Evolutionary conservation across 2,329 filamentous ascomycete genomes (phyloP).

Genomic region (Ceratocystis cubensis): DNA sequence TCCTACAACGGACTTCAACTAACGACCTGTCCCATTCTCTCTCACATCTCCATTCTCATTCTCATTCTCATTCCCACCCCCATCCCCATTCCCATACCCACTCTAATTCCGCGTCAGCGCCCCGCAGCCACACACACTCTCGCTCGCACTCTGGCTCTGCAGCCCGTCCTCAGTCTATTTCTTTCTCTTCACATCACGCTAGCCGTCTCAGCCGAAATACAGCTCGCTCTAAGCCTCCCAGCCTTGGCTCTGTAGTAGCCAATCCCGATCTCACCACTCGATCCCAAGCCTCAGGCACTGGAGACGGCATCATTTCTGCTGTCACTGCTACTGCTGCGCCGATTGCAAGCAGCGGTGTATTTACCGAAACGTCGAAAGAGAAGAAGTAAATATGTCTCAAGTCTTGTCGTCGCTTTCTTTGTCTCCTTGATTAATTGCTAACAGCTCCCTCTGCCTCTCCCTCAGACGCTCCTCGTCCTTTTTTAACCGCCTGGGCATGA

Average conservation of each 20-base stretch:
- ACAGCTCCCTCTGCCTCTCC: neutral
- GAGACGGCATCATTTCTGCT: neutral
- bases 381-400: neutral
- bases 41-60: neutral
- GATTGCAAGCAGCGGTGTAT: neutral
- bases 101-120: neutral
- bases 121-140: neutral
- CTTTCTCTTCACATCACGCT: neutral
- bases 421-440: neutral
- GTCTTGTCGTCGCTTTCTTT: neutral
- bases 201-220: neutral
- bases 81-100: neutral
- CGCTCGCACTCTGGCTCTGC: neutral
- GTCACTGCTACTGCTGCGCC: neutral
- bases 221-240: neutral
- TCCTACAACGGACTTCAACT: slow-evolving; percentile 13
- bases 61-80: neutral
- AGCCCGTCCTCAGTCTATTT: neutral
- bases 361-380: slow-evolving; percentile 5
- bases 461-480: slow-evolving; percentile 80
- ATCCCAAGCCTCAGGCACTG: neutral
- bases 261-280: neutral
- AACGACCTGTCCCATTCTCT: slow-evolving; percentile 10
- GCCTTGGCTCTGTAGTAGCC: neutral
- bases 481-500: slow-evolving; percentile 66